These are phyloP conservation scores for Suillus subaureus DNA, from an alignment of 768 basidiomycete genomes.

Conservation along the genomic window DNA sequence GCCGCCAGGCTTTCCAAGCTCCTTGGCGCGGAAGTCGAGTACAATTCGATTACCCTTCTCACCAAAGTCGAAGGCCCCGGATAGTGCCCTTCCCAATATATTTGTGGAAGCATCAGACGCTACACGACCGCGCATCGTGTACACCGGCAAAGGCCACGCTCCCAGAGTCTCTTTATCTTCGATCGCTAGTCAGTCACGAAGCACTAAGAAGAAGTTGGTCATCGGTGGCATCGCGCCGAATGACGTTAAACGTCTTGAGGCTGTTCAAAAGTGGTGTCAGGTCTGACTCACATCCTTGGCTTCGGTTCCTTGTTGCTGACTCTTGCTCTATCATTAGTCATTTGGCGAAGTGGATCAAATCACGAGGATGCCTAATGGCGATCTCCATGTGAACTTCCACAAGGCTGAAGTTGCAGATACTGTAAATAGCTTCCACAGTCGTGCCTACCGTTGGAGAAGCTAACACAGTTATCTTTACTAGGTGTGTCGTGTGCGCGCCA, in stretches of 20 bases:
- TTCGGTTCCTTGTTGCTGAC: not conserved
- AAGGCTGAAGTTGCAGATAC: conserved; percentile 81
- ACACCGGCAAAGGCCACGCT: conserved; percentile 22
- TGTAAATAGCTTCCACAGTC: conserved; percentile 41
- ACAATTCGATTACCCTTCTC: conserved; percentile 37
- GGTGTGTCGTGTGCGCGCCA: conserved; percentile 80
- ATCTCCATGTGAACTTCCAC: conserved; percentile 76
- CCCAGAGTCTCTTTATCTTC: conserved; percentile 35
- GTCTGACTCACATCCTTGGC: conserved; percentile 34
- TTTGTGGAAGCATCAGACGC: conserved; percentile 29
- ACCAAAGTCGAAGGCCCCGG: conserved; percentile 20
- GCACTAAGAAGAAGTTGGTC: conserved; percentile 61
- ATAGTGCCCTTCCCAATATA: conserved; percentile 17
- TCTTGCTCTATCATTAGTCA: conserved; percentile 41
- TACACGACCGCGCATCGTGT: conserved; percentile 33
- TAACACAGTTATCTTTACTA: conserved; percentile 30
- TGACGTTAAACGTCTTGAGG: conserved; percentile 67
- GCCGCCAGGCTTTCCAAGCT: conserved; percentile 32
- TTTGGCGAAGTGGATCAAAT: conserved; percentile 81
- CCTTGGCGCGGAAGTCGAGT: conserved; percentile 31
- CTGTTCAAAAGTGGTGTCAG: conserved; percentile 76
- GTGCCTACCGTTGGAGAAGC: not conserved
- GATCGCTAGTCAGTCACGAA: conserved; percentile 40
- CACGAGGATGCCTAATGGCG: conserved; percentile 72
- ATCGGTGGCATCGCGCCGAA: conserved; percentile 66